Evolutionary conservation across 192 early-diverging fungal species (phyloP), one percentile per base, ranked within the genome.

Genomic region (Paraglomus brasilianum): DNA sequence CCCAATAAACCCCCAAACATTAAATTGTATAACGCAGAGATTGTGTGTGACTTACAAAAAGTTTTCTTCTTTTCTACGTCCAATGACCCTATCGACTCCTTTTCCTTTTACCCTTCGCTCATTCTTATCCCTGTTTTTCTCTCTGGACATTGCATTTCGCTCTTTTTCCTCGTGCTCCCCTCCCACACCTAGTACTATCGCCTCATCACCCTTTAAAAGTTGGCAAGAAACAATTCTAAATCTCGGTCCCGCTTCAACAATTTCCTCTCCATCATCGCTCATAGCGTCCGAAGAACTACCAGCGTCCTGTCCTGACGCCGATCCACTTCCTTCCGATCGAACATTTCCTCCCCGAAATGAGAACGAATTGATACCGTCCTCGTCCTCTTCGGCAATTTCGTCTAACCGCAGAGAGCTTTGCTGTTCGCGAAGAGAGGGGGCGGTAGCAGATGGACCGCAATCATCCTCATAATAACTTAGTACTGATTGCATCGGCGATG

Each of bases 371-470:
- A 45, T 36, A 10, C 50, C 40, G 11, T 52, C 41, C 52, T 68
- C 66, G 19, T 68, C 66, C 17, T 68, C 66, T 42, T 68, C 66
- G 7, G 17, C 30, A 68, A 68, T 68, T 49, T 53, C 66, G 41
- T 13, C 41, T 14, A 68, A 53, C 17, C 50, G 41, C 1, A 4
- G 46, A 13, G 50, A 19, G 3, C 36, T 30, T 14, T 21, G 38
- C 53, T 40, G 48, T 22, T 48, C 44, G 15, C 47, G 24, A 38
- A 24, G 48, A 24, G 21, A 49, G 41, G 41, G 22, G 13, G 38
- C 10, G 8, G 48, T 30, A 24, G 49, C 17, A 42, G 61, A 47
- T 47, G 45, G 42, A n/a, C 48, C 48, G 51, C 36, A 51, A 38
- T 66, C 49, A 15, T 68, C 66, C 13, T 68, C 66, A 19, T 30